Evolutionary conservation across 1,284 basidiomycete genomes (phyloP).

Genomic region (Coriolopsis trogii): DNA sequence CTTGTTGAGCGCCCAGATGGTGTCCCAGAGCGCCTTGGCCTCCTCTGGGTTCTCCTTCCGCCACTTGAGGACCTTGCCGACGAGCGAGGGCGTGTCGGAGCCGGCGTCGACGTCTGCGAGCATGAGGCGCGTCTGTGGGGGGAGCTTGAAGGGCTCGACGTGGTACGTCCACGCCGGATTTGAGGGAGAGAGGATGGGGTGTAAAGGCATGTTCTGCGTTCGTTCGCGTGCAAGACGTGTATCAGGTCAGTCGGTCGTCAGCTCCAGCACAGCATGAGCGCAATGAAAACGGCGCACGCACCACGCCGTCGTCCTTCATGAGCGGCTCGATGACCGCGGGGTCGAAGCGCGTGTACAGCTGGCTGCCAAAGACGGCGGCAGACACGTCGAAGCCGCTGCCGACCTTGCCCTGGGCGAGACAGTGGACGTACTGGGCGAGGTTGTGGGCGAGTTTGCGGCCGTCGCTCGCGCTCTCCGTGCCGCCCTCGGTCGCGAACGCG

Average conservation of each 20-base stretch:
- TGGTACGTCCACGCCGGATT: conserved; percentile 70
- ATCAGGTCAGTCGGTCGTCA: too few relatives aligned
- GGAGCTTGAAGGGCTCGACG: conserved; percentile 75
- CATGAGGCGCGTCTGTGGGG: conserved; percentile 79
- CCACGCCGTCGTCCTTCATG: conserved; percentile 57
- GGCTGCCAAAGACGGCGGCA: conserved; percentile 93
- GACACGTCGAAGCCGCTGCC: conserved; percentile 98
- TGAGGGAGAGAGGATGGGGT: conserved; percentile 58
- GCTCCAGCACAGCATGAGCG: too few relatives aligned
- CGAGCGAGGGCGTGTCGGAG: conserved; percentile 91
- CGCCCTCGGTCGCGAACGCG: conserved; percentile 39
- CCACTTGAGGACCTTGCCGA: conserved; percentile 89
- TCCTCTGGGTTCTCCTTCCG: conserved; percentile 60
- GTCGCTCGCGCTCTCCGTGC: conserved; percentile 36
- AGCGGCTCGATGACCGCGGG: conserved; percentile 69
- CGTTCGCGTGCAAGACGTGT: too few relatives aligned
- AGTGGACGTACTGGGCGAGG: conserved; percentile 94
- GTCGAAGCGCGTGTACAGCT: conserved; percentile 90
- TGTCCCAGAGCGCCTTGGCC: conserved; percentile 72
- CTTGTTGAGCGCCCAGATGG: conserved; percentile 64
- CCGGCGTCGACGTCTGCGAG: conserved; percentile 94
- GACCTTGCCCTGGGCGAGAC: conserved; percentile 96
- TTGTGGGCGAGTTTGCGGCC: conserved; percentile 82
- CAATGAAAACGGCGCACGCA: conserved; percentile 7
- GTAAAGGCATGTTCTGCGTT: too few relatives aligned